Percentiles rank a stretch among this genome's conserved stretches.
Conservation (phyloP, 1,139 yeast species). For the Nakaseomyces glabratus region DNA sequence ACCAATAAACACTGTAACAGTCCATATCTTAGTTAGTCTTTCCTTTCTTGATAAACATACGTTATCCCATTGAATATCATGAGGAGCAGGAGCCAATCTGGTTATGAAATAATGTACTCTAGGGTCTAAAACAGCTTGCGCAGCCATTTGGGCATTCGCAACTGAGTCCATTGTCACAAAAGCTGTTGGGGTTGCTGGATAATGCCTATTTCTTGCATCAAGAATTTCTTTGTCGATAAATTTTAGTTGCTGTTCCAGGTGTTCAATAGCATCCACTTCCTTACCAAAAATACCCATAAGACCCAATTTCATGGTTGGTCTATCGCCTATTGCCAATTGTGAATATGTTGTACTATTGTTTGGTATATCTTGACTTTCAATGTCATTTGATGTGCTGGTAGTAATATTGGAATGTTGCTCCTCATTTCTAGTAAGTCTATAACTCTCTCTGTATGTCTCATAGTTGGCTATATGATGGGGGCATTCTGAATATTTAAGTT, state of each 20-base stretch:
- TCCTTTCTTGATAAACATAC: slow-evolving; percentile 52
- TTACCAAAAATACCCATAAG: slow-evolving; percentile 45
- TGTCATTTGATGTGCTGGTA: slow-evolving; percentile 7
- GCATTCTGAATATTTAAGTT: slow-evolving; percentile 70
- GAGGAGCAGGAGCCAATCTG: slow-evolving; percentile 71
- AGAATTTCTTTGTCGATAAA: slow-evolving; percentile 53
- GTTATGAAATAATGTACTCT: slow-evolving; percentile 64
- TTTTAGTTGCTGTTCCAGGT: slow-evolving; percentile 49
- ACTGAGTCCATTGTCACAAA: slow-evolving; percentile 78
- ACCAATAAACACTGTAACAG: slow-evolving; percentile 54
- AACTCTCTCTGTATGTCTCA: slow-evolving; percentile 21
- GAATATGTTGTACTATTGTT: slow-evolving; percentile 15
- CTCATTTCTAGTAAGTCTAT: slow-evolving; percentile 15
- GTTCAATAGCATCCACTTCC: slow-evolving; percentile 55
- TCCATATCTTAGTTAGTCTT: slow-evolving; percentile 46
- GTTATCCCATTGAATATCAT: slow-evolving; percentile 69
- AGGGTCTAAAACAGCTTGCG: slow-evolving; percentile 73
- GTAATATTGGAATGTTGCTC: slow-evolving; percentile 6
- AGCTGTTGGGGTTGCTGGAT: slow-evolving; percentile 65
- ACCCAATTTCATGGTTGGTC: slow-evolving; percentile 50
- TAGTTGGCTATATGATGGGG: slow-evolving; percentile 24
- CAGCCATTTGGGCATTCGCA: slow-evolving; percentile 80
- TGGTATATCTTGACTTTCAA: background rate
- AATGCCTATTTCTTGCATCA: slow-evolving; percentile 50
- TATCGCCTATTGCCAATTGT: slow-evolving; percentile 23